Conservation (phyloP, 2,329 filamentous ascomycete genomes). For the Apiospora saccharicola region DNA sequence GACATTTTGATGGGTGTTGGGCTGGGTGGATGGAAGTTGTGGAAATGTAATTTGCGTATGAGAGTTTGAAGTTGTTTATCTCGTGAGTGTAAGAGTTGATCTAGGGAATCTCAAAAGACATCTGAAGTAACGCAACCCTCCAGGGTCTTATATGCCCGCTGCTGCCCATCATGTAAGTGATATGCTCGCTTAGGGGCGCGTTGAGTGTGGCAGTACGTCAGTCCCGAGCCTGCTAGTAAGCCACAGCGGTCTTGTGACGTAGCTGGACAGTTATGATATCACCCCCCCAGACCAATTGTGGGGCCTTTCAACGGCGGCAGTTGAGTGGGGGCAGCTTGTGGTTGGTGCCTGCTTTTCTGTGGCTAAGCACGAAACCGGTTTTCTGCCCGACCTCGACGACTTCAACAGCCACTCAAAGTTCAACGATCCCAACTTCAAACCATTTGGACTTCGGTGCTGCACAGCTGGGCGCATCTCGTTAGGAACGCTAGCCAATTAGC, state of each 20-base stretch:
- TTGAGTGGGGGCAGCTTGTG: background rate
- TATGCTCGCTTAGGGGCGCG: background rate
- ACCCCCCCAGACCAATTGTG: background rate
- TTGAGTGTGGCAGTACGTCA: constrained; percentile 11
- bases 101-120: background rate
- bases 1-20: constrained; percentile 37
- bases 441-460: background rate
- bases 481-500: background rate
- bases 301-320: background rate
- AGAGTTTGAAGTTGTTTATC: background rate
- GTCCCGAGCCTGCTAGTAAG: background rate
- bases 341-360: constrained; percentile 11
- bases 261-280: constrained; percentile 5
- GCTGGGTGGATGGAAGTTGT: background rate
- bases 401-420: background rate
- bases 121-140: background rate
- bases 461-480: background rate
- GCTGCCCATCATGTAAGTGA: constrained; percentile 7
- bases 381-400: background rate
- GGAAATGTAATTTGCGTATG: background rate
- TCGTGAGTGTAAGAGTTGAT: background rate
- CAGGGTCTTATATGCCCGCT: background rate
- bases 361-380: constrained; percentile 16
- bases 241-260: constrained; percentile 9
- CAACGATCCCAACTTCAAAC: background rate